Conservation (phyloP, 2,329 filamentous ascomycete genomes). For the Hypoxylon sp. region DNA sequence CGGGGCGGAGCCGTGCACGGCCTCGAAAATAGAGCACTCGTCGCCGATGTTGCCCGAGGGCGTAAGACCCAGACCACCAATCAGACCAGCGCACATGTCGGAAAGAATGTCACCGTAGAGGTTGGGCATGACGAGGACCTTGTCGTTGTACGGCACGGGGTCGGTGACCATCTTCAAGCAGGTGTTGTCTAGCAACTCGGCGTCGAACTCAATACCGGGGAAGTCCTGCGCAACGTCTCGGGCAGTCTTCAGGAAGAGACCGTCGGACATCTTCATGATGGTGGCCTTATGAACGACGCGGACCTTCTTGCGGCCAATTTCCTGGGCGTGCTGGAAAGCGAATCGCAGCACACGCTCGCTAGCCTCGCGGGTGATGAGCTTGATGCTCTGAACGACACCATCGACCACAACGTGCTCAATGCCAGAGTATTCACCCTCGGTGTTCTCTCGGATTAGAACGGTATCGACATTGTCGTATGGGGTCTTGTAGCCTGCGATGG, state of each 20-base stretch:
- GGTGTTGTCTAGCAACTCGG: slow-evolving; percentile 98
- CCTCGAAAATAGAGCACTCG: slow-evolving; percentile 99
- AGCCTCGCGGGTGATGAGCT: slow-evolving; percentile 97
- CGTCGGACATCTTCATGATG: slow-evolving; percentile 99
- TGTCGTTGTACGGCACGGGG: slow-evolving; percentile 97
- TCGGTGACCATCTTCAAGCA: slow-evolving; percentile 99
- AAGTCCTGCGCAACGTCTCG: slow-evolving; percentile 93
- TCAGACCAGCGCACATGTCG: slow-evolving; percentile 99
- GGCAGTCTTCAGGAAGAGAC: slow-evolving; percentile 93
- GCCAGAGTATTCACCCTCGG: slow-evolving; percentile 98
- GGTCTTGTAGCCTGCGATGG: slow-evolving; percentile 97
- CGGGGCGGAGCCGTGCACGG: slow-evolving; percentile 96
- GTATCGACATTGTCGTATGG: slow-evolving; percentile 98
- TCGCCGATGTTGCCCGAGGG: slow-evolving; percentile 99
- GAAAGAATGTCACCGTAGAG: slow-evolving; percentile 99
- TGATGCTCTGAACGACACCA: slow-evolving; percentile 98
- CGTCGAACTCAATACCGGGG: slow-evolving; percentile 95
- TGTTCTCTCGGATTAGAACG: slow-evolving; percentile 98
- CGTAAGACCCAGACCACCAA: slow-evolving; percentile 96
- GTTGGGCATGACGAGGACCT: slow-evolving; percentile 98
- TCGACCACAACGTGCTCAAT: slow-evolving; percentile 99
- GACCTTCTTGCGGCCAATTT: slow-evolving; percentile 95
- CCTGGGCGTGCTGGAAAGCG: slow-evolving; percentile 97
- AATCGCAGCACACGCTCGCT: slow-evolving; percentile 96
- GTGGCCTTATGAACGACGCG: slow-evolving; percentile 99